These are phyloP conservation scores for Phialophora verrucosa DNA, from an alignment of 2,329 filamentous ascomycete genomes.

Conservation along the genomic window DNA sequence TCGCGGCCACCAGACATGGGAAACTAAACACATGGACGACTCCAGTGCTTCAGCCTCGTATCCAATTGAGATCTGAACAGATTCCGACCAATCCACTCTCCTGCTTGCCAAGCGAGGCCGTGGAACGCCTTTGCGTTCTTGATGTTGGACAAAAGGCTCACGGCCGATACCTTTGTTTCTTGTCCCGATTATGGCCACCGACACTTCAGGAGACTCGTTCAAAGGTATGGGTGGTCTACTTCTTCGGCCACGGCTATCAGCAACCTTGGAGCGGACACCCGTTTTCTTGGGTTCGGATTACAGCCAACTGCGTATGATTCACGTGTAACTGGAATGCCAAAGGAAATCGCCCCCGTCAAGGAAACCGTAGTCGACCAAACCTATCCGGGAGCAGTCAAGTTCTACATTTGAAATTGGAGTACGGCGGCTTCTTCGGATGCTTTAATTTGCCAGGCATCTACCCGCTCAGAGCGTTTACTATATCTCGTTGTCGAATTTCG, in stretches of 20 bases:
- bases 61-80: constrained; percentile 2
- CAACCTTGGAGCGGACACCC: not conserved
- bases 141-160: constrained; percentile 1
- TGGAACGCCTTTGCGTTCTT: constrained; percentile 1
- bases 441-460: not conserved
- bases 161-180: not conserved
- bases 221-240: not conserved
- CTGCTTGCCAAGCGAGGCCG: constrained; percentile 21
- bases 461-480: not conserved
- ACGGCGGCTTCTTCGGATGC: not conserved
- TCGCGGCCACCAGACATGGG: not conserved
- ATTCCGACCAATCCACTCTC: constrained; percentile 17
- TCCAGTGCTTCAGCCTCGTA: constrained; percentile 5
- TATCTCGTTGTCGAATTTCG: not conserved
- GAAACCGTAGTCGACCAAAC: not conserved
- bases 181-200: not conserved
- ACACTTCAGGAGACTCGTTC: not conserved
- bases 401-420: not conserved
- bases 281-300: constrained; percentile 2
- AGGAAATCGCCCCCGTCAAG: not conserved
- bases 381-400: not conserved
- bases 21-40: not conserved
- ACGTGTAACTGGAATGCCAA: not conserved
- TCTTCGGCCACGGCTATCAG: not conserved
- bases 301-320: not conserved